Evolutionary conservation across 345 rosid genomes (phyloP).

Genomic region (Lepidium didymum): DNA sequence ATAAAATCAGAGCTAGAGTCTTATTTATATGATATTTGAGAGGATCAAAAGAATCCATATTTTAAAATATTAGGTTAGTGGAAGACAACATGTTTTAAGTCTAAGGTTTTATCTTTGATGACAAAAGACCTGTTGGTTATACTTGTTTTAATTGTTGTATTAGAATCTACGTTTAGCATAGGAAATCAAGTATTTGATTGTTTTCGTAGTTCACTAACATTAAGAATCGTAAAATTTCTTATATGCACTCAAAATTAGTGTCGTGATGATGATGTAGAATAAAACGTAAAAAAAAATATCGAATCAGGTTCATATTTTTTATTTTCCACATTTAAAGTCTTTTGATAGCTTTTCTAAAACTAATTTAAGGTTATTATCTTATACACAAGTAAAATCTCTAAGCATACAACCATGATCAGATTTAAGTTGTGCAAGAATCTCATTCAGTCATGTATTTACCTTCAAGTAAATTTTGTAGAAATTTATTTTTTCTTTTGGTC

Average conservation of each 20-base stretch:
- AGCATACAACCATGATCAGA: too few species aligned
- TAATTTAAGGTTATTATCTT: too few species aligned
- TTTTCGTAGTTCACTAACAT: constrained; percentile 16
- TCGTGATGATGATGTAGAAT: too few species aligned
- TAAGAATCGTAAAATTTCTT: constrained; percentile 4
- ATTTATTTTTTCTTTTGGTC: too few species aligned
- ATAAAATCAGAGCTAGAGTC: neutral
- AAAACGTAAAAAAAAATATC: too few species aligned
- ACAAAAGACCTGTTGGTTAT: constrained; percentile 12
- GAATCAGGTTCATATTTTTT: too few species aligned
- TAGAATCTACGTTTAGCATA: neutral
- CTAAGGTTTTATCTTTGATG: neutral
- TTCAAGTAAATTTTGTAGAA: too few species aligned
- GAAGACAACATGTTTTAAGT: neutral
- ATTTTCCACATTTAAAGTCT: too few species aligned
- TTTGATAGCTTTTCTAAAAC: too few species aligned
- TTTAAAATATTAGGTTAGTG: neutral
- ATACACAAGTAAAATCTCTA: too few species aligned
- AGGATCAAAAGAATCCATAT: neutral
- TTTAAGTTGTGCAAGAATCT: too few species aligned
- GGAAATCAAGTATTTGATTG: neutral
- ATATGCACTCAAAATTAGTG: neutral
- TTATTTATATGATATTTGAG: neutral
- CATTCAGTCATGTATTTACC: too few species aligned
- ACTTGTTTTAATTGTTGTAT: constrained; percentile 8